These are phyloP conservation scores for Puya raimondii DNA, from an alignment of 176 grass and related monocot genomes.

Conservation along the genomic window DNA sequence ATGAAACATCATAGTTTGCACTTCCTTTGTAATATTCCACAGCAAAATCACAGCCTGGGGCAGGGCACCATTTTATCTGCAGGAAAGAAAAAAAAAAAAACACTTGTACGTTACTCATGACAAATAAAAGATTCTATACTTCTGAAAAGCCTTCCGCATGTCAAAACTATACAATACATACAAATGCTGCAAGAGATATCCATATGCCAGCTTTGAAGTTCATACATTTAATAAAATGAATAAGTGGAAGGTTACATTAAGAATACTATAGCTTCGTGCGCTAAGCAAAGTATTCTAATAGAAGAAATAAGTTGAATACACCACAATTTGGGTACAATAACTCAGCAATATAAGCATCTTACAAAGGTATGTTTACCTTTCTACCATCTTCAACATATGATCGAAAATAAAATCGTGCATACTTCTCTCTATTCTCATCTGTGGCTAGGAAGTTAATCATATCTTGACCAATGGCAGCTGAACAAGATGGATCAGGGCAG, in stretches of 20 bases:
- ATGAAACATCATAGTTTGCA: conserved; percentile 61
- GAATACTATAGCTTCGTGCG: background rate
- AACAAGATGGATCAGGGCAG: conserved; percentile 82
- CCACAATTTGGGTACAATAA: background rate
- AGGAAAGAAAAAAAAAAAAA: conserved; percentile 17
- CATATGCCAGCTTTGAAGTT: too few species aligned
- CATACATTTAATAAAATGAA: background rate
- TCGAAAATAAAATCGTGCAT: conserved; percentile 58
- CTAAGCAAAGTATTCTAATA: background rate
- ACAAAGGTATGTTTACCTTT: conserved; percentile 38
- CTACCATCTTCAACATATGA: conserved; percentile 88
- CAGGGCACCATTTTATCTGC: conserved; percentile 97
- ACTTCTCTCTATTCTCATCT: conserved; percentile 53
- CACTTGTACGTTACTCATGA: conserved; percentile 3
- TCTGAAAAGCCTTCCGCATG: conserved; percentile 6
- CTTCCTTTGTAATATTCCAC: conserved; percentile 59
- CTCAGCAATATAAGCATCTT: background rate
- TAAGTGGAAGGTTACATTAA: background rate
- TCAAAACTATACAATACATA: background rate
- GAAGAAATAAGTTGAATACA: background rate
- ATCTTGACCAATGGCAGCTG: conserved; percentile 47
- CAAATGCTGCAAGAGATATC: background rate
- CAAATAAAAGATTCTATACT: conserved; percentile 1
- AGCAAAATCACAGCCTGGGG: conserved; percentile 77
- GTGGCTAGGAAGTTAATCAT: conserved; percentile 62